These are phyloP conservation scores for Brettanomyces bruxellensis DNA, from an alignment of 805 yeast species.

Conservation along the genomic window DNA sequence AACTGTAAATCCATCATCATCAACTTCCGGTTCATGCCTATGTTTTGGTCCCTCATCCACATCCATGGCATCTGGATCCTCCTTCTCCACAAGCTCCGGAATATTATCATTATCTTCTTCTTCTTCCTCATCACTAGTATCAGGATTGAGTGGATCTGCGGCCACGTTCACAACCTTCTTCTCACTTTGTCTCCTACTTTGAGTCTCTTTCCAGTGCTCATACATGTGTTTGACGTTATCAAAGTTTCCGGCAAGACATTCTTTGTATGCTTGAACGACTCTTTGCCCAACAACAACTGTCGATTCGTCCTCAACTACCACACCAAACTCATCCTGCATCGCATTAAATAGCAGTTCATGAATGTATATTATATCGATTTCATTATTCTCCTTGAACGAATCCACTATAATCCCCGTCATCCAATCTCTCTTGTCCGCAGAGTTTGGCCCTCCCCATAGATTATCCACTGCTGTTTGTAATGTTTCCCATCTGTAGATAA, in stretches of 20 bases:
- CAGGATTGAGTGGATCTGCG: constrained; percentile 60
- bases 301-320: constrained; percentile 80
- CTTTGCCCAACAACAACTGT: constrained; percentile 65
- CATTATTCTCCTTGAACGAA: constrained; percentile 50
- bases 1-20: constrained; percentile 90
- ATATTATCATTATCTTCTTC: constrained; percentile 36
- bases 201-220: constrained; percentile 46
- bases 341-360: constrained; percentile 83
- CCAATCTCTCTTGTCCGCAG: constrained; percentile 93
- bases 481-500: constrained; percentile 85
- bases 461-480: constrained; percentile 82
- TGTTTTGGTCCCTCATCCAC: neutral
- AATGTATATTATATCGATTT: constrained; percentile 67
- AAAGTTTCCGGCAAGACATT: constrained; percentile 48
- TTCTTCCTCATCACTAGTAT: constrained; percentile 37
- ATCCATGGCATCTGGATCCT: neutral
- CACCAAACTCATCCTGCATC: constrained; percentile 93
- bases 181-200: constrained; percentile 27
- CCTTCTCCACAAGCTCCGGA: constrained; percentile 22
- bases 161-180: constrained; percentile 35
- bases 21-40: constrained; percentile 55
- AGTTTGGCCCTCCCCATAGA: constrained; percentile 92
- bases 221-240: constrained; percentile 51
- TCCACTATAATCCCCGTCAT: constrained; percentile 75
- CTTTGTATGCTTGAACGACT: constrained; percentile 56